Percentiles rank a stretch among this genome's conserved stretches.
Evolutionary conservation across 139 green algal genomes (phyloP).

Genomic region (Chlamydomonas sp.): DNA sequence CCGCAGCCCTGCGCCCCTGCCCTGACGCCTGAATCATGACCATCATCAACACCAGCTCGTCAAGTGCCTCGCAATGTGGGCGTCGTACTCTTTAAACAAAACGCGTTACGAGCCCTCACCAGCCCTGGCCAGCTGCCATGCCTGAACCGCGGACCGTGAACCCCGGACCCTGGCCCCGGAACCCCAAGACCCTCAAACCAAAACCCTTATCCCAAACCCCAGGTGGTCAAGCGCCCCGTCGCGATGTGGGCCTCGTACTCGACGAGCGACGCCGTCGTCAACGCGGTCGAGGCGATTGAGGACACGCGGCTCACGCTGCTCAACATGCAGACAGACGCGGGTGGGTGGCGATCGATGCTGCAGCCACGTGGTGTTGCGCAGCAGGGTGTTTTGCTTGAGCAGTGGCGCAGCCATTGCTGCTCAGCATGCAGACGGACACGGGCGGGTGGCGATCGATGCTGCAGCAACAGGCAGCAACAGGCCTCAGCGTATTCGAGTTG

Average conservation of each 20-base stretch:
- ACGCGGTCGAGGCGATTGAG: slow-evolving; percentile 52
- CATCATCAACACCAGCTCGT: background rate
- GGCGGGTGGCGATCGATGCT: background rate
- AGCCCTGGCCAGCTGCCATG: background rate
- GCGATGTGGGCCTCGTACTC: slow-evolving; percentile 39
- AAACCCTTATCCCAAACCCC: too few species aligned
- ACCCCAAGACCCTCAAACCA: background rate
- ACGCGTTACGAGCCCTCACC: too few species aligned
- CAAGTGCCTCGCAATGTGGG: slow-evolving; percentile 18
- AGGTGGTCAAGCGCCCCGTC: too few species aligned
- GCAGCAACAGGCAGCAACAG: background rate
- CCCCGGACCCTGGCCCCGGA: background rate
- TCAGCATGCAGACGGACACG: background rate
- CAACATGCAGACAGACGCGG: slow-evolving; percentile 44
- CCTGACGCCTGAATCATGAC: too few species aligned
- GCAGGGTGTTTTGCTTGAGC: background rate
- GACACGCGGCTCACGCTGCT: slow-evolving; percentile 34
- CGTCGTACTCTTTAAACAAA: too few species aligned
- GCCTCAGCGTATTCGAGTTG: background rate
- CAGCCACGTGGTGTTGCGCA: background rate
- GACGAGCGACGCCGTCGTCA: slow-evolving; percentile 32
- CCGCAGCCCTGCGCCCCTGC: too few species aligned
- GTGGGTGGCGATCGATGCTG: background rate
- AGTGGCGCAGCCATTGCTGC: background rate
- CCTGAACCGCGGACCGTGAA: background rate